A percentile compares a stretch with the other conserved stretches of the same genome.
Evolutionary conservation across 1,139 yeast species (phyloP).

Genomic region (Lodderomyces elongisporus): DNA sequence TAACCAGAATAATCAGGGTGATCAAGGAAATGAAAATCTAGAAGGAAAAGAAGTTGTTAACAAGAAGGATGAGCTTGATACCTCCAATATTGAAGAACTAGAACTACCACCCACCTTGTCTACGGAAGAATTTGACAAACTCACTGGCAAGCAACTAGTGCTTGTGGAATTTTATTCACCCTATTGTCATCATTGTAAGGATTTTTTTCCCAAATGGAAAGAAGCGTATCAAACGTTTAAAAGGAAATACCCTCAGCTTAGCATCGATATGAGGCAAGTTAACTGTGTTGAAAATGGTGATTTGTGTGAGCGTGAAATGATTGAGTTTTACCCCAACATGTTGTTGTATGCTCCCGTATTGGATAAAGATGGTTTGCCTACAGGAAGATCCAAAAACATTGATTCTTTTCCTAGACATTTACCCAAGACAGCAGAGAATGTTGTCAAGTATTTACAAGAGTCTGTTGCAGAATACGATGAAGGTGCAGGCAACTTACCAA

Average conservation of each 20-base stretch:
- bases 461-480: conserved; percentile 44
- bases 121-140: conserved; percentile 37
- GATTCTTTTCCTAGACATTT: conserved; percentile 44
- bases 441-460: conserved; percentile 50
- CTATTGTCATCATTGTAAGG: conserved; percentile 64
- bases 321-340: conserved; percentile 53
- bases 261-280: conserved; percentile 60
- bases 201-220: conserved; percentile 63
- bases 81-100: conserved; percentile 1
- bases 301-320: conserved; percentile 57
- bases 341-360: conserved; percentile 54
- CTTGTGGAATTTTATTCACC: conserved; percentile 68
- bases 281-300: conserved; percentile 72
- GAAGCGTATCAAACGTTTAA: conserved; percentile 44
- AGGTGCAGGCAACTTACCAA: conserved; percentile 33
- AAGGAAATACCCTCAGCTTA: conserved; percentile 31
- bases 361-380: conserved; percentile 22
- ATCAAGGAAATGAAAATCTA: neutral
- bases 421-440: conserved; percentile 42
- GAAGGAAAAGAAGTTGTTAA: neutral
- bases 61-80: no score
- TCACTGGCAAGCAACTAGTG: conserved; percentile 44
- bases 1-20: no score
- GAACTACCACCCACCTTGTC: conserved; percentile 25
- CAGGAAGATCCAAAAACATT: conserved; percentile 33